These are phyloP conservation scores for Schizosaccharomyces pombe DNA, from an alignment of 805 yeast genomes.

Conservation along the genomic window DNA sequence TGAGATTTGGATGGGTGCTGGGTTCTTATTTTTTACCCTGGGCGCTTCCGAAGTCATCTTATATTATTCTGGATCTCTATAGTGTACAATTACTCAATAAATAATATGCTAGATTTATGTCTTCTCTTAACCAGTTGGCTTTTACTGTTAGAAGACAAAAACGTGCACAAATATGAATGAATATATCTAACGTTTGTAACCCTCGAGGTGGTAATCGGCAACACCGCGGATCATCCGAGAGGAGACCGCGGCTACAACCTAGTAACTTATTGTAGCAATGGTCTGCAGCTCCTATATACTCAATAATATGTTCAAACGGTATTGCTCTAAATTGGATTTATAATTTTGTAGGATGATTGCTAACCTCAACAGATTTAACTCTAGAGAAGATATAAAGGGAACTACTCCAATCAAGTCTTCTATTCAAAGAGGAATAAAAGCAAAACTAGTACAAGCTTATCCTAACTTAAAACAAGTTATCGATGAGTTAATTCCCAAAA, in stretches of 20 bases:
- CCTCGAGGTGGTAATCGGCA: too few species aligned
- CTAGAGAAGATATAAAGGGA: slow-evolving; percentile 70
- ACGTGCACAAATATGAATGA: too few species aligned
- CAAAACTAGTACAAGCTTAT: slow-evolving; percentile 49
- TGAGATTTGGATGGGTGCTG: slow-evolving; percentile 30
- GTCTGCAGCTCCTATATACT: too few species aligned
- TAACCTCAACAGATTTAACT: not conserved
- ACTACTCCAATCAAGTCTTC: slow-evolving; percentile 83
- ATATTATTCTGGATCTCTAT: too few species aligned
- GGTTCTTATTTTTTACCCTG: slow-evolving; percentile 19
- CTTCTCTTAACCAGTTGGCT: too few species aligned
- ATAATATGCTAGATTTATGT: too few species aligned
- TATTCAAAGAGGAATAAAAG: slow-evolving; percentile 68
- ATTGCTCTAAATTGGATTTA: not conserved
- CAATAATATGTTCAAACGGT: not conserved
- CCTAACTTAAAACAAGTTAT: slow-evolving; percentile 52
- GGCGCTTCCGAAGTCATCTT: slow-evolving; percentile 11
- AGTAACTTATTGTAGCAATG: not conserved
- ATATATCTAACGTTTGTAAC: too few species aligned
- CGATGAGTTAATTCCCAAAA: slow-evolving; percentile 71
- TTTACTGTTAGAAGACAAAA: not conserved
- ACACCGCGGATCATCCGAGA: not conserved
- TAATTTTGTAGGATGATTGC: not conserved
- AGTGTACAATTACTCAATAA: too few species aligned
- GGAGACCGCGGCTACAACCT: not conserved